Percentiles rank a stretch among this genome's conserved stretches.
phyloP scores from a whole-genome alignment of 2,329 filamentous ascomycete species.

The Alternaria atra region DNA sequence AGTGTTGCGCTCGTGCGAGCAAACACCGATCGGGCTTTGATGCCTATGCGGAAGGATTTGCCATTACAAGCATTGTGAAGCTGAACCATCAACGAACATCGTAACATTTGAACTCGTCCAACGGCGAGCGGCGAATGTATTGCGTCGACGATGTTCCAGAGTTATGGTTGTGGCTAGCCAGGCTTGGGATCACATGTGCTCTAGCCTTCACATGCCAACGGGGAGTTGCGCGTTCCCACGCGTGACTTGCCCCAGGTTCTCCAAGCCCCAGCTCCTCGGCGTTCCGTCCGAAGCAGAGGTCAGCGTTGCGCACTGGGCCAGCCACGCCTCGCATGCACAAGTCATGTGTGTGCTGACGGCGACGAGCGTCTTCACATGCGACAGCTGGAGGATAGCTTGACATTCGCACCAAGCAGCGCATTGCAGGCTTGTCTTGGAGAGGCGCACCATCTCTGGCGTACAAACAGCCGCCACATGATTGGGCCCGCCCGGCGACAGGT shows the following conservation, averaged over 20 bases:
- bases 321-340: slow-evolving; percentile 9
- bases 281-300: slow-evolving; percentile 16
- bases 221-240: slow-evolving; percentile 11
- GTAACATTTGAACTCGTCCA: not conserved
- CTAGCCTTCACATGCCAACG: slow-evolving; percentile 37
- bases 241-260: slow-evolving; percentile 34
- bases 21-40: slow-evolving; percentile 40
- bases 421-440: slow-evolving; percentile 19
- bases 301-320: slow-evolving; percentile 20
- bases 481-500: slow-evolving; percentile 11
- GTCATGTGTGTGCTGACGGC: slow-evolving; percentile 24
- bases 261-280: slow-evolving; percentile 16
- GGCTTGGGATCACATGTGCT: slow-evolving; percentile 17
- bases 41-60: slow-evolving; percentile 27
- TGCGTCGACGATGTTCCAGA: slow-evolving; percentile 2
- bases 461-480: slow-evolving; percentile 40
- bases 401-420: not conserved
- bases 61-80: slow-evolving; percentile 23
- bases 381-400: not conserved
- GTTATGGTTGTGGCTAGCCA: not conserved
- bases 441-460: slow-evolving; percentile 24
- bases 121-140: not conserved
- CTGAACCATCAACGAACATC: not conserved
- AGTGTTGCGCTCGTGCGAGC: slow-evolving; percentile 23
- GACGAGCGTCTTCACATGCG: slow-evolving; percentile 36